phyloP scores from a whole-genome alignment of 306 rosid species.

The Comarum palustre region DNA sequence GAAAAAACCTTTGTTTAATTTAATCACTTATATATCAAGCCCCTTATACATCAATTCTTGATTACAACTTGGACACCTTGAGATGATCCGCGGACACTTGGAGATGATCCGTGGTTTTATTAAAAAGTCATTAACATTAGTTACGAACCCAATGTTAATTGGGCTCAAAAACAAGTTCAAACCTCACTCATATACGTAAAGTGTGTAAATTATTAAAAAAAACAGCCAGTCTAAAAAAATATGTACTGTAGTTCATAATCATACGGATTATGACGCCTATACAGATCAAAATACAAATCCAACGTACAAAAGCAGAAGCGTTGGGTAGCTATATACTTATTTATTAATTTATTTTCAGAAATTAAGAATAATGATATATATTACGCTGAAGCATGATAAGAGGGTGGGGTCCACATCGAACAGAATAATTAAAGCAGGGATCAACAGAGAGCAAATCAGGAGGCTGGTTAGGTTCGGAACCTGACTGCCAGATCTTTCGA shows the following conservation, averaged over 20 bases:
- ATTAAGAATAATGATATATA: neutral
- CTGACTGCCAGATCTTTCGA: conserved; percentile 29
- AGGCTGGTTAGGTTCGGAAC: conserved; percentile 18
- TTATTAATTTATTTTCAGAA: neutral
- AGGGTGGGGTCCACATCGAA: conserved; percentile 22
- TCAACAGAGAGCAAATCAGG: conserved; percentile 6
- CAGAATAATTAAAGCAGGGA: conserved; percentile 1
- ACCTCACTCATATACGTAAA: too few species aligned
- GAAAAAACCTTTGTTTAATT: too few species aligned
- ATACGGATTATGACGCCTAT: neutral
- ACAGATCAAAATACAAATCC: neutral
- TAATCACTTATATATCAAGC: too few species aligned
- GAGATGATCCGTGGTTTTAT: too few species aligned
- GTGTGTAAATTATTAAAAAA: too few species aligned
- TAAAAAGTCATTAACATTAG: too few species aligned
- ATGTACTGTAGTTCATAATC: neutral
- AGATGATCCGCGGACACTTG: too few species aligned
- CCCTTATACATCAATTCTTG: too few species aligned
- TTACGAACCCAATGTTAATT: too few species aligned
- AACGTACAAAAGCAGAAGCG: conserved; percentile 9
- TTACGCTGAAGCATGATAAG: conserved; percentile 24
- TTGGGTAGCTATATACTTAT: neutral
- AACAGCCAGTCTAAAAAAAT: too few species aligned
- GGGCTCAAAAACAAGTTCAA: too few species aligned
- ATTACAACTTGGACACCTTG: too few species aligned